These are phyloP conservation scores for Caryopteris hybrid DNA, from an alignment of 305 asterid species.

Conservation along the genomic window DNA sequence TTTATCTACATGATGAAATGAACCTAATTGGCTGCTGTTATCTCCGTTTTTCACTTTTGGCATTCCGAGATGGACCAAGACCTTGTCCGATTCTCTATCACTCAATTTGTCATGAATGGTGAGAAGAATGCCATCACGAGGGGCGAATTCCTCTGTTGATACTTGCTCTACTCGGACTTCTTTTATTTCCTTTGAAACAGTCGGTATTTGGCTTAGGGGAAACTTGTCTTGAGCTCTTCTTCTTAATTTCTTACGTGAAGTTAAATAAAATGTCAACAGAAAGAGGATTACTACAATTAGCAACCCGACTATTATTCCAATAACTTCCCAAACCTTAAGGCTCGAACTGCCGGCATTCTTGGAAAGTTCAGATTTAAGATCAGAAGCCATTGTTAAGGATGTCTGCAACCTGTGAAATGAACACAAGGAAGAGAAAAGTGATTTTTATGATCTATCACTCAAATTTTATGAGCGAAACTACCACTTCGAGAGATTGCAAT, in stretches of 20 bases:
- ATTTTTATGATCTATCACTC: not conserved
- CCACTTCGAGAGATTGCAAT: not conserved
- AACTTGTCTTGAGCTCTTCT: slow-evolving; percentile 42
- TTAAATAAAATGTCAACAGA: slow-evolving; percentile 52
- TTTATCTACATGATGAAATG: slow-evolving; percentile 59
- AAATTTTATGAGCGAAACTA: not conserved
- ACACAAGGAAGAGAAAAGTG: slow-evolving; percentile 17
- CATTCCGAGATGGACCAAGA: slow-evolving; percentile 66
- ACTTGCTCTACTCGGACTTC: slow-evolving; percentile 87
- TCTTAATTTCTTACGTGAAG: slow-evolving; percentile 59
- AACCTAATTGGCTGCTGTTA: slow-evolving; percentile 54
- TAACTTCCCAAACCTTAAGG: slow-evolving; percentile 85
- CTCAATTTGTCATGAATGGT: slow-evolving; percentile 71
- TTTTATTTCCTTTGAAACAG: slow-evolving; percentile 78
- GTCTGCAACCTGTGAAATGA: slow-evolving; percentile 36
- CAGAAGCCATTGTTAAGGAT: slow-evolving; percentile 59
- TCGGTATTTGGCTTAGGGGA: slow-evolving; percentile 72
- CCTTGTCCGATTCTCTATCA: slow-evolving; percentile 71
- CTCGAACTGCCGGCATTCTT: slow-evolving; percentile 50
- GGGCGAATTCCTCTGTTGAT: slow-evolving; percentile 53
- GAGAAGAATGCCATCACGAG: slow-evolving; percentile 68
- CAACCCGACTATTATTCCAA: slow-evolving; percentile 76
- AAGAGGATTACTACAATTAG: slow-evolving; percentile 63
- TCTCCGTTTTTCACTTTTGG: slow-evolving; percentile 55
- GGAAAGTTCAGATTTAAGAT: slow-evolving; percentile 64